phyloP scores from a whole-genome alignment of 23 red algal genomes.

The Pyropia yezoensis region DNA sequence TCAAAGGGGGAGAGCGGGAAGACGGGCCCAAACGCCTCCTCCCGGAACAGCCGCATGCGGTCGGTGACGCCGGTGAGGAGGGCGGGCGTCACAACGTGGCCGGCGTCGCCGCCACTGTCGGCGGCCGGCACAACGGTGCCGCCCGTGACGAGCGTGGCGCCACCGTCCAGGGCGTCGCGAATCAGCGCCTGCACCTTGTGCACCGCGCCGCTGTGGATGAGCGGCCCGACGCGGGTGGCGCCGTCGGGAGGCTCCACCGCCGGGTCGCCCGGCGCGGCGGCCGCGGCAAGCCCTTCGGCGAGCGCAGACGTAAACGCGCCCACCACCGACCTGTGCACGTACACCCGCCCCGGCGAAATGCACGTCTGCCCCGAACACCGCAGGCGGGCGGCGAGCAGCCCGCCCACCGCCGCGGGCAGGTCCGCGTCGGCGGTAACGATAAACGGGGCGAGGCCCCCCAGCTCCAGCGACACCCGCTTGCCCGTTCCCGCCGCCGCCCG shows the following conservation, averaged over 20 bases:
- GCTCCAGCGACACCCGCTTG: slow-evolving; percentile 51
- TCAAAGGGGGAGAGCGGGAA: slow-evolving; percentile 47
- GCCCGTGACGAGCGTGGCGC: slow-evolving; percentile 55
- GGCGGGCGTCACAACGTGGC: slow-evolving; percentile 16
- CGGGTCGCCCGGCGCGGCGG: too few relatives aligned
- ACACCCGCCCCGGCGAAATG: slow-evolving; percentile 69
- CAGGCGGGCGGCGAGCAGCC: slow-evolving; percentile 51
- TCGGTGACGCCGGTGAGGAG: slow-evolving; percentile 58
- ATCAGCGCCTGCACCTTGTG: slow-evolving; percentile 49
- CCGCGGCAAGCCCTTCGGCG: slow-evolving; percentile 7
- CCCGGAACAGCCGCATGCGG: slow-evolving; percentile 31
- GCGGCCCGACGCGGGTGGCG: slow-evolving; percentile 38
- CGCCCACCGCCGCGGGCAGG: slow-evolving; percentile 41
- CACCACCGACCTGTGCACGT: slow-evolving; percentile 49
- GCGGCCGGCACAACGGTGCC: background rate
- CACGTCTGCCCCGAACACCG: slow-evolving; percentile 87
- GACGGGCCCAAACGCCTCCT: slow-evolving; percentile 91
- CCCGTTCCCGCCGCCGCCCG: slow-evolving; percentile 27
- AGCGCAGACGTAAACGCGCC: slow-evolving; percentile 35
- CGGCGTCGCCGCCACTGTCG: background rate
- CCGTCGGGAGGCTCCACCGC: too few relatives aligned
- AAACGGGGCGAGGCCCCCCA: slow-evolving; percentile 83
- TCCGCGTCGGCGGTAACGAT: slow-evolving; percentile 88
- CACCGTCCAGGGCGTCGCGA: slow-evolving; percentile 42
- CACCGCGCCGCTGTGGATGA: slow-evolving; percentile 62